Evolutionary conservation across 2,329 filamentous ascomycete species (phyloP).

Genomic region (Monilinia fructicola): DNA sequence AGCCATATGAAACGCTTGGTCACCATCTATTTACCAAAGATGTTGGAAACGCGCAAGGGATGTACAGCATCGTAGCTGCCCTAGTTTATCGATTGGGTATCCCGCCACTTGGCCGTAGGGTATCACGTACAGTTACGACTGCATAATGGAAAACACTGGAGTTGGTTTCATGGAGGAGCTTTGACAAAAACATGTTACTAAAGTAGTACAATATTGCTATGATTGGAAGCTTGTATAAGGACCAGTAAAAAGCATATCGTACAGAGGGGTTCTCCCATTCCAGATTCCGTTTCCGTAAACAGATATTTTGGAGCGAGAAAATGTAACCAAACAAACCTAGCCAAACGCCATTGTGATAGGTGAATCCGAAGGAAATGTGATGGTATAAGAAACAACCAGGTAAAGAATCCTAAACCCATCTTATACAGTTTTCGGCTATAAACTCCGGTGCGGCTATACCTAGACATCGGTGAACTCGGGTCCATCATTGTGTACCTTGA

Average conservation of each 20-base stretch:
- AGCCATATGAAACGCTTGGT: neutral
- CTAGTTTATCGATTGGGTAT: neutral
- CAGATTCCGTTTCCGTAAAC: neutral
- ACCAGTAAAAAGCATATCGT: neutral
- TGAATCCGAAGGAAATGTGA: neutral
- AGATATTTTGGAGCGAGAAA: neutral
- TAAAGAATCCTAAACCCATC: neutral
- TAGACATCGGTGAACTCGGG: constrained; percentile 5
- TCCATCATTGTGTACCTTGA: neutral
- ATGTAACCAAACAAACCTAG: neutral
- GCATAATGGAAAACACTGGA: neutral
- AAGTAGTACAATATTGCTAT: neutral
- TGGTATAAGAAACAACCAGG: neutral
- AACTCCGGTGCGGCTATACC: constrained; percentile 7
- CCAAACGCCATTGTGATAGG: neutral
- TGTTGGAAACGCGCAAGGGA: neutral
- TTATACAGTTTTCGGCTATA: constrained; percentile 13
- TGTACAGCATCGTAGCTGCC: neutral
- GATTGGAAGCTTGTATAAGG: neutral
- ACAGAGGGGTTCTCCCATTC: neutral
- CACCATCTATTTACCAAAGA: neutral
- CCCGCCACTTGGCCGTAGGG: neutral
- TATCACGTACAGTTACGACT: neutral
- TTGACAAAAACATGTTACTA: neutral
- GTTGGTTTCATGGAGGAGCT: neutral